Evolutionary conservation across 352 stramenopile genomes (phyloP).

Genomic region (Pseudoperonospora humuli): DNA sequence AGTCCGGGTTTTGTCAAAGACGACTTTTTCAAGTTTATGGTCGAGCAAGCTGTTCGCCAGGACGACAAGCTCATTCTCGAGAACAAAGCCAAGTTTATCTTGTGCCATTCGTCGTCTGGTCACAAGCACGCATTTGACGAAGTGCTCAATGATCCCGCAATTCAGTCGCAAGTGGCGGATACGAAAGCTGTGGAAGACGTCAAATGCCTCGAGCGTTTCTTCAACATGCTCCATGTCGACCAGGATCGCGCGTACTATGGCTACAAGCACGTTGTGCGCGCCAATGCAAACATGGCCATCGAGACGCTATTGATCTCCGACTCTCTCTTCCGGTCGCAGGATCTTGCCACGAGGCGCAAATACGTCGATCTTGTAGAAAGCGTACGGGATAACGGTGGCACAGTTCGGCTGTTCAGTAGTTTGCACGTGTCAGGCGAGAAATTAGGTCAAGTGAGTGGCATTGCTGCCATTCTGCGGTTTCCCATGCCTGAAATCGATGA

Average conservation of each 20-base stretch:
- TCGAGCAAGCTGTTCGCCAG: constrained; percentile 85
- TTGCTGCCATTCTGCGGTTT: constrained; percentile 94
- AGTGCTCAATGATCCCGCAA: constrained; percentile 89
- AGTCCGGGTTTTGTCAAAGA: constrained; percentile 96
- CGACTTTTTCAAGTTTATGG: constrained; percentile 96
- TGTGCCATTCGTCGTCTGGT: constrained; percentile 91
- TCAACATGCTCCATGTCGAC: constrained; percentile 93
- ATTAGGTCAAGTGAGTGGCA: constrained; percentile 90
- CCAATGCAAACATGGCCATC: constrained; percentile 90
- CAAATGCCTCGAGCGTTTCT: constrained; percentile 91
- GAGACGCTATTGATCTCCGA: constrained; percentile 94
- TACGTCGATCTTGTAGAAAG: constrained; percentile 94
- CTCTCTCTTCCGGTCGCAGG: constrained; percentile 89
- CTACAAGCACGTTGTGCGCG: constrained; percentile 89
- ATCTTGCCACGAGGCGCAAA: constrained; percentile 84
- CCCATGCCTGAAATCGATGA: constrained; percentile 95
- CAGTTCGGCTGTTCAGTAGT: constrained; percentile 91
- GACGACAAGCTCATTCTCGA: constrained; percentile 93
- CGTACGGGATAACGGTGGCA: constrained; percentile 86
- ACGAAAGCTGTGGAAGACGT: constrained; percentile 93
- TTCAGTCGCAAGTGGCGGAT: constrained; percentile 91
- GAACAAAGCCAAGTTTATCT: constrained; percentile 95
- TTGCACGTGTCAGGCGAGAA: constrained; percentile 94
- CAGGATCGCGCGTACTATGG: constrained; percentile 96
- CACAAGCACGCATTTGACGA: constrained; percentile 98